These are phyloP conservation scores for Xylaria telfairii DNA, from an alignment of 495 filamentous ascomycete genomes.

Conservation along the genomic window DNA sequence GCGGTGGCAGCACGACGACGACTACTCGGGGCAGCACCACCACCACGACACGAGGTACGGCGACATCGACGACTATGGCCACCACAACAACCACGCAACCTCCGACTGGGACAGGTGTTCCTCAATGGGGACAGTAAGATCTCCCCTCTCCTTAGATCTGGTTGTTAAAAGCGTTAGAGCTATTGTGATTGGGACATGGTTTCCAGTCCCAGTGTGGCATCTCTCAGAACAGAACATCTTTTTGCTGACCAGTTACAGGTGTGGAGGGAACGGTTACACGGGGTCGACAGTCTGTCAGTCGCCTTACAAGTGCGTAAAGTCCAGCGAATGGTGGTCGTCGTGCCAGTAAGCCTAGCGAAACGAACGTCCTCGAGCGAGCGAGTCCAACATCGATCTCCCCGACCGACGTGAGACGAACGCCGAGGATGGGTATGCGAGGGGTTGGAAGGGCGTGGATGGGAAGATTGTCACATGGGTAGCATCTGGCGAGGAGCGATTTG, in stretches of 20 bases:
- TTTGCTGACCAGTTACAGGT: slow-evolving; percentile 33
- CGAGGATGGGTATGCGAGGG: neutral
- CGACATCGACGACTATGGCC: slow-evolving; percentile 24
- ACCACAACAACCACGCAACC: slow-evolving; percentile 12
- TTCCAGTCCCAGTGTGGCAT: neutral
- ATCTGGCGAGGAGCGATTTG: neutral
- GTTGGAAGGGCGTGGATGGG: neutral
- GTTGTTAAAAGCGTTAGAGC: neutral
- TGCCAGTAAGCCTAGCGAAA: slow-evolving; percentile 34
- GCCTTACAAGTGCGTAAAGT: slow-evolving; percentile 40
- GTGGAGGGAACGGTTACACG: slow-evolving; percentile 46
- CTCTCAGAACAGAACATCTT: neutral
- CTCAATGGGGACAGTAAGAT: slow-evolving; percentile 47
- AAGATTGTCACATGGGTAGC: neutral
- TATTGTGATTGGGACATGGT: slow-evolving; percentile 2
- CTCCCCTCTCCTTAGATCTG: slow-evolving; percentile 8
- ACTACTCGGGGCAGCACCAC: slow-evolving; percentile 14
- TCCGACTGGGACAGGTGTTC: slow-evolving; percentile 23
- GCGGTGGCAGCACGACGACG: neutral
- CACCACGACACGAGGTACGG: slow-evolving; percentile 28
- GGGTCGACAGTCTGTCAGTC: slow-evolving; percentile 46
- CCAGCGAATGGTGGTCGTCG: slow-evolving; percentile 41
- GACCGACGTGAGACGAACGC: neutral
- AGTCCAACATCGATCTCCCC: neutral
- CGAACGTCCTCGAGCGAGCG: neutral